These are phyloP conservation scores for Lenzites betulinus DNA, from an alignment of 768 basidiomycete species.

Conservation along the genomic window DNA sequence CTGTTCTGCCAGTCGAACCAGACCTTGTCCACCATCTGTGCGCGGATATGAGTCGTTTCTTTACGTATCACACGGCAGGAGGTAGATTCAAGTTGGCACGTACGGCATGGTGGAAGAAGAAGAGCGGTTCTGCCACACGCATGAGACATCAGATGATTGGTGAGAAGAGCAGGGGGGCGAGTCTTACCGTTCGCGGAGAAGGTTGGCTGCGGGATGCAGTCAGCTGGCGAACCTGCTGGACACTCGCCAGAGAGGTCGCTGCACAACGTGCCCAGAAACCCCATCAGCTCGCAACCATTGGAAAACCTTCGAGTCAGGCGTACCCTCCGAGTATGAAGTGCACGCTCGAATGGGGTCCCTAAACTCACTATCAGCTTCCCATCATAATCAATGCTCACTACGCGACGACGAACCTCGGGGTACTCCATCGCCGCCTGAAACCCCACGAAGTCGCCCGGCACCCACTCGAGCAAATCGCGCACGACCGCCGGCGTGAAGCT, in stretches of 20 bases:
- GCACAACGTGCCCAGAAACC: neutral
- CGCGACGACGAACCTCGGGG: conserved; percentile 26
- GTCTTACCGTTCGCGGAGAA: conserved; percentile 36
- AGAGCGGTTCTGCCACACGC: conserved; percentile 34
- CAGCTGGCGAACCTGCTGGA: conserved; percentile 27
- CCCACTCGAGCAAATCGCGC: conserved; percentile 29
- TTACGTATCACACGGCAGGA: neutral
- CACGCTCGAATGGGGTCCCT: conserved; percentile 37
- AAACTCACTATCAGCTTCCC: no score
- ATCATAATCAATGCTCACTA: no score
- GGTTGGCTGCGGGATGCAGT: conserved; percentile 31
- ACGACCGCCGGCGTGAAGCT: conserved; percentile 30
- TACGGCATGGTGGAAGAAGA: conserved; percentile 40
- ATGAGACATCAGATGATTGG: neutral
- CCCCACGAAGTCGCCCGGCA: conserved; percentile 33
- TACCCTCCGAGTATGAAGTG: conserved; percentile 38
- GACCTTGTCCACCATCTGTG: conserved; percentile 39
- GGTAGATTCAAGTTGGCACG: conserved; percentile 1
- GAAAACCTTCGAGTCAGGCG: neutral
- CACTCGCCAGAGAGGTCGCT: conserved; percentile 36
- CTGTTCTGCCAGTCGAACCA: conserved; percentile 40
- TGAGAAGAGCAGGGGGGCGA: neutral
- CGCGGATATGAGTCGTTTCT: neutral
- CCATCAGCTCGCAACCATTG: neutral
- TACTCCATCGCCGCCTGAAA: conserved; percentile 36